Base-by-base conservation (phyloP, 495 filamentous ascomycete genomes). In the Durotheca rogersii region DNA sequence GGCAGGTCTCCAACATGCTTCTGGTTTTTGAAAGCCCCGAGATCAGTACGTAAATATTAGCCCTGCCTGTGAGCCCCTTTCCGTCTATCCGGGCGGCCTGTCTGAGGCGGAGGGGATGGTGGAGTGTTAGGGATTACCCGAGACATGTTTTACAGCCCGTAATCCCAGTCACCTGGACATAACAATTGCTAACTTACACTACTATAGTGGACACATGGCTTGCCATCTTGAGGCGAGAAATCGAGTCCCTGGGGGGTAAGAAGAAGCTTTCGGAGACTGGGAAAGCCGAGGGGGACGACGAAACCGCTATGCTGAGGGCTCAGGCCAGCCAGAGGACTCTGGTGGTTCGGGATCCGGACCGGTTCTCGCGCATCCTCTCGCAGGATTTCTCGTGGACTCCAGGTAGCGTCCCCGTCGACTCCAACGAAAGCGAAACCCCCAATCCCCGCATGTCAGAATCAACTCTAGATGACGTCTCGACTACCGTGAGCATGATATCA, bases 121-220 rank as follows among this genome's bases (percentile, higher is more conserved):
- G n/a, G n/a, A n/a, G n/a, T n/a, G n/a, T n/a, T n/a, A n/a, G n/a
- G n/a, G n/a, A n/a, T n/a, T n/a, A n/a, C n/a, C n/a, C n/a, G n/a
- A n/a, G n/a, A n/a, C n/a, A n/a, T n/a, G n/a, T n/a, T n/a, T n/a
- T n/a, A n/a, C n/a, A n/a, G n/a, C n/a, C n/a, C n/a, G n/a, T n/a
- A n/a, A n/a, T n/a, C n/a, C n/a, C n/a, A n/a, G n/a, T n/a, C n/a
- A n/a, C n/a, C n/a, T n/a, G n/a, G n/a, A n/a, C n/a, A n/a, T n/a
- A n/a, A n/a, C n/a, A n/a, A n/a, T n/a, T n/a, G n/a, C n/a, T n/a
- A n/a, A n/a, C n/a, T n/a, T n/a, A n/a, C n/a, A n/a, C n/a, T n/a
- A n/a, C n/a, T n/a, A n/a, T n/a, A n/a, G n/a, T 97, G 89, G 89
- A 91, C 49, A 70, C 73, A 18, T 98, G 93, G 93, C 75, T 90